phyloP scores from a whole-genome alignment of 2,329 filamentous ascomycete genomes.

The Tolypocladium endophyticum region DNA sequence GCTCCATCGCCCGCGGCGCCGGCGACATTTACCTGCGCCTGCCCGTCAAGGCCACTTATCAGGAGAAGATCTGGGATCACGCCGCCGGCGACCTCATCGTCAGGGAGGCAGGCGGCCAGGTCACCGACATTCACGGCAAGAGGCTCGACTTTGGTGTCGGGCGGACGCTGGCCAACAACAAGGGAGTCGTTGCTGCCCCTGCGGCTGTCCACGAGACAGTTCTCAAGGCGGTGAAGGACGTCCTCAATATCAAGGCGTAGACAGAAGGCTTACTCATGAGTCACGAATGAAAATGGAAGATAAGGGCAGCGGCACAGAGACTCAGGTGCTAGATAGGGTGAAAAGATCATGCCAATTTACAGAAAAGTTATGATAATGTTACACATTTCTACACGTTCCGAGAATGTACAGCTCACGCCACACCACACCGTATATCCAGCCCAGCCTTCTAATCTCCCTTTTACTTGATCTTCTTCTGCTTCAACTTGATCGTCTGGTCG shows the following conservation, averaged over 20 bases:
- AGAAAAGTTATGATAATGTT: slow-evolving; percentile 3
- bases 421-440: not conserved
- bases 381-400: not conserved
- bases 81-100: slow-evolving; percentile 92
- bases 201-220: slow-evolving; percentile 65
- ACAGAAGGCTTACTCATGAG: not conserved
- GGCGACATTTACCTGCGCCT: slow-evolving; percentile 91
- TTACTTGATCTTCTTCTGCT: slow-evolving; percentile 95
- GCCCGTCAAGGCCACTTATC: slow-evolving; percentile 75
- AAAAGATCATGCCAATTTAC: not conserved
- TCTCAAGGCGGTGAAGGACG: slow-evolving; percentile 70
- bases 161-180: slow-evolving; percentile 79
- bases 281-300: not conserved
- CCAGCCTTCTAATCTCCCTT: slow-evolving; percentile 4
- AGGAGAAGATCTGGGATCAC: slow-evolving; percentile 99
- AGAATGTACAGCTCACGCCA: not conserved
- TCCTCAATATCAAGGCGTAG: slow-evolving; percentile 39
- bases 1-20: slow-evolving; percentile 83
- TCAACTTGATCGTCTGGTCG: slow-evolving; percentile 93
- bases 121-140: slow-evolving; percentile 82
- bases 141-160: slow-evolving; percentile 78
- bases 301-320: not conserved
- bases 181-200: slow-evolving; percentile 85
- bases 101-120: slow-evolving; percentile 81
- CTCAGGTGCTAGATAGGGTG: not conserved